Evolutionary conservation across 306 rosid genomes (phyloP), one percentile per base, ranked within the genome.

Genomic region (Fragaria iinumae): DNA sequence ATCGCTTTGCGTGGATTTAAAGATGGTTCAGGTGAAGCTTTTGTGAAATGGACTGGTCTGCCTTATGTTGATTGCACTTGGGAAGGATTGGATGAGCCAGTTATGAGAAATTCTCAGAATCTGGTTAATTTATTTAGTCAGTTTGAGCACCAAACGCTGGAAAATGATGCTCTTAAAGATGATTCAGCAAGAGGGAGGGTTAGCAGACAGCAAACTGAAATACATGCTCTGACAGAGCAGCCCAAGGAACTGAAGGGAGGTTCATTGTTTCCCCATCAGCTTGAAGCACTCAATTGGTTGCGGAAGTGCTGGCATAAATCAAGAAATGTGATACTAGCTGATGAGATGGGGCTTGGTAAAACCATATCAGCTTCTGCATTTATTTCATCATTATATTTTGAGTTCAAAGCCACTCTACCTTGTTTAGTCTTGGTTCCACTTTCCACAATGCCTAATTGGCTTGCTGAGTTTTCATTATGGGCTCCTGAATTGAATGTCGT

Each of bases 321-420:
- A 77, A 92, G 90, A 84, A 96, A 96, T 90, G 99, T 96, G 82
- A 96, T 96, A 72, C 96, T 96, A 75, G 99, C 99, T 71, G 99
- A 96, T 84, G 99, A 96, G 88, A 96, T 96, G 99, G 99, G 99
- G 48, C 98, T 96, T 44, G 99, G 99, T 80, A 96, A 96, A 85
- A 96, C 99, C 70, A 86, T 96, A 43, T 96, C 99, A 69, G 99
- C 99, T 68, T 85, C 90, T 83, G 98, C 99, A 80, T 96, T 93
- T 86, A 43, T 92, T 68, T 92, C 96, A 63, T 91, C 99, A 11
- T 77, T 96, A 80, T 92, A 92, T 81, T 41, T 81, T 77, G 99
- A 96, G 88, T 92, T 96, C 82, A 96, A 93, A 86, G 99, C 89
- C 74, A 81, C 86, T 82, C 93, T 89, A 67, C 99, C 99, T 81